phyloP scores from a whole-genome alignment of 768 basidiomycete genomes.

The Podaxis carcinomalis region DNA sequence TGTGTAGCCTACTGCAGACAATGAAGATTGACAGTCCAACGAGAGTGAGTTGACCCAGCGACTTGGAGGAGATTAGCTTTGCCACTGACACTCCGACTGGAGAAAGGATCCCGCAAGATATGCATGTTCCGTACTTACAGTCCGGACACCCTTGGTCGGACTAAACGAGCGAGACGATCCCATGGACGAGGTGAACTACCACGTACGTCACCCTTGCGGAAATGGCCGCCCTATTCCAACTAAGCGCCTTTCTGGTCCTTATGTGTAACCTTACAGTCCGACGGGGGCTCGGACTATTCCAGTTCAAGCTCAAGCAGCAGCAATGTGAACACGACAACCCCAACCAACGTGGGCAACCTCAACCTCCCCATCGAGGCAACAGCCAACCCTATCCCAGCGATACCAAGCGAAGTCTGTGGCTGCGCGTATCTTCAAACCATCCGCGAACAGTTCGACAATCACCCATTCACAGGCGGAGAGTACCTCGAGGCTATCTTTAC shows the following conservation, averaged over 20 bases:
- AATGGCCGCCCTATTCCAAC: not conserved
- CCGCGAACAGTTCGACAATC: slow-evolving; percentile 50
- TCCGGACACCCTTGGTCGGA: slow-evolving; percentile 13
- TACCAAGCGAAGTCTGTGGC: slow-evolving; percentile 34
- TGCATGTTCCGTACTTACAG: slow-evolving; percentile 10
- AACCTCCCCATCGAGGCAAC: slow-evolving; percentile 7
- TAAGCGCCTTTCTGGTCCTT: not conserved
- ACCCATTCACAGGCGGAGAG: slow-evolving; percentile 61
- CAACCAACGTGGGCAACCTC: not conserved
- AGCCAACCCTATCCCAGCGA: slow-evolving; percentile 4
- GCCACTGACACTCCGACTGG: slow-evolving; percentile 22
- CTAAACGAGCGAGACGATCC: slow-evolving; percentile 38
- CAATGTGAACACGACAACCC: not conserved
- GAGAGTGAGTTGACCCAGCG: slow-evolving; percentile 22
- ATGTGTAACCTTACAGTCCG: slow-evolving; percentile 28
- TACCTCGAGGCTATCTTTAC: slow-evolving; percentile 78
- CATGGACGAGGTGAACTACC: slow-evolving; percentile 41
- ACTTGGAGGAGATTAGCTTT: not conserved
- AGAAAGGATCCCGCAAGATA: slow-evolving; percentile 38
- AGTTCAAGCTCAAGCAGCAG: slow-evolving; percentile 35
- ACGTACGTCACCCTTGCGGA: slow-evolving; percentile 25
- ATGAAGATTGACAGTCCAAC: slow-evolving; percentile 40
- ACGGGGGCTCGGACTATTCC: slow-evolving; percentile 39
- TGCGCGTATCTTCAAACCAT: slow-evolving; percentile 63
- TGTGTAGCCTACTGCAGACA: slow-evolving; percentile 48